Base-by-base conservation (phyloP, 2,329 filamentous ascomycete genomes). In the Fusarium pseudoanthophilum region DNA sequence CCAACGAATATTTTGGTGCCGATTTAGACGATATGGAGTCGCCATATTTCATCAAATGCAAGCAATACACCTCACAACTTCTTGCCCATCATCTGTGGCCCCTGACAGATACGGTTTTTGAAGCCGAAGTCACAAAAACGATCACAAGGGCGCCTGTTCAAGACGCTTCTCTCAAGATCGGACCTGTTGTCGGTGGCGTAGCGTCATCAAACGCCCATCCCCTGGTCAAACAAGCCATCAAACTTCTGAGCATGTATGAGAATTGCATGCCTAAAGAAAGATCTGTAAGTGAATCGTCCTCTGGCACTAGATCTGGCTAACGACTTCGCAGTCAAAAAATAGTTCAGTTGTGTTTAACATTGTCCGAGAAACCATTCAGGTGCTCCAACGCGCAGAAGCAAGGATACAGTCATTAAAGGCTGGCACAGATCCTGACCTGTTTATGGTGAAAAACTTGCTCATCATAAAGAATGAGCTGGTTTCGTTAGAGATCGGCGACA, bases 401-500 rank as follows among this genome's bases (percentile, higher is more conserved):
- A 89, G 89, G 68, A 92, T 97, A 75, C 88, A 90, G 63, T 88
- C 88, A 40, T 90, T 89, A 71, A 87, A 86, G 73, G 79, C 82
- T 63, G 86, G 88, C 28, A 80, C 92, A 11, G 95, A 98, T 79
- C 89, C 93, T 0, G 93, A 97, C 75, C 88, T 99, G 9, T 99
- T 99, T 83, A 91, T 98, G 78, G 92, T 99, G 77, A 96, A 95
- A 77, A 97, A 99, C 80, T 88, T 99, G 4, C 92, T 99, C 56
- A 92, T 98, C 56, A 89, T 99, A 58, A 98, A 98, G 82, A 97
- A 98, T 80, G 94, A 98, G 80, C 93, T 99, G 58, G 91, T 99
- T 32, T 95, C 95, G 15, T 95, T 99, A 70, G 96, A 99, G 83
- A 98, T 99, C 74, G 95, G 89, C 58, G 89, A 91, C 73, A 87